Evolutionary conservation across 1,284 basidiomycete genomes (phyloP).

Genomic region (Pseudozyma pruni): DNA sequence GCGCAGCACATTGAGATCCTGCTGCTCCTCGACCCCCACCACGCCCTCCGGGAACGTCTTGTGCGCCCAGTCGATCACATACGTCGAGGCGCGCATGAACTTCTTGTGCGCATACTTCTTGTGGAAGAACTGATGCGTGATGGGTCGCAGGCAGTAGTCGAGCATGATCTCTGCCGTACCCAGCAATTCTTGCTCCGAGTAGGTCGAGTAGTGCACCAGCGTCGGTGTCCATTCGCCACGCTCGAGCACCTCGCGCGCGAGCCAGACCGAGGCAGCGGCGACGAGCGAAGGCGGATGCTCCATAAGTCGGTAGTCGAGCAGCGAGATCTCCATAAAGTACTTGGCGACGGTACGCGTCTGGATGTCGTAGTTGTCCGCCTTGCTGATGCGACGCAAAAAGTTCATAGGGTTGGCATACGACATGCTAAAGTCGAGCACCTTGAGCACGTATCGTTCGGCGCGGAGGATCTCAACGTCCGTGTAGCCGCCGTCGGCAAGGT

Average conservation of each 20-base stretch:
- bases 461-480: conserved; percentile 65
- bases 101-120: conserved; percentile 68
- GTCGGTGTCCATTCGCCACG: conserved; percentile 84
- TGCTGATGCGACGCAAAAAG: conserved; percentile 78
- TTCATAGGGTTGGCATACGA: conserved; percentile 93
- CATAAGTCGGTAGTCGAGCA: conserved; percentile 86
- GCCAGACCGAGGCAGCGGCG: conserved; percentile 89
- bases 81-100: conserved; percentile 65
- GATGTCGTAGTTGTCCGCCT: conserved; percentile 74
- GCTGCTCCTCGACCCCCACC: conserved; percentile 43
- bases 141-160: conserved; percentile 74
- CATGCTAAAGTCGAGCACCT: conserved; percentile 90
- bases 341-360: conserved; percentile 91
- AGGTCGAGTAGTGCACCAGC: conserved; percentile 89
- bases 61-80: conserved; percentile 64
- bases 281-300: conserved; percentile 83
- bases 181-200: conserved; percentile 83
- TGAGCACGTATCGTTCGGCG: conserved; percentile 91
- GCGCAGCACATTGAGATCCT: conserved; percentile 53
- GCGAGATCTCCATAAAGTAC: conserved; percentile 80
- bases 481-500: conserved; percentile 63
- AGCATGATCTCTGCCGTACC: conserved; percentile 92
- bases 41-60: conserved; percentile 59
- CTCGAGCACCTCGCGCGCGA: conserved; percentile 85
- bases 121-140: conserved; percentile 60